A percentile compares a stretch with the other conserved stretches of the same genome.
phyloP scores from a whole-genome alignment of 768 basidiomycete genomes.

The Filobasidium wieringae region DNA sequence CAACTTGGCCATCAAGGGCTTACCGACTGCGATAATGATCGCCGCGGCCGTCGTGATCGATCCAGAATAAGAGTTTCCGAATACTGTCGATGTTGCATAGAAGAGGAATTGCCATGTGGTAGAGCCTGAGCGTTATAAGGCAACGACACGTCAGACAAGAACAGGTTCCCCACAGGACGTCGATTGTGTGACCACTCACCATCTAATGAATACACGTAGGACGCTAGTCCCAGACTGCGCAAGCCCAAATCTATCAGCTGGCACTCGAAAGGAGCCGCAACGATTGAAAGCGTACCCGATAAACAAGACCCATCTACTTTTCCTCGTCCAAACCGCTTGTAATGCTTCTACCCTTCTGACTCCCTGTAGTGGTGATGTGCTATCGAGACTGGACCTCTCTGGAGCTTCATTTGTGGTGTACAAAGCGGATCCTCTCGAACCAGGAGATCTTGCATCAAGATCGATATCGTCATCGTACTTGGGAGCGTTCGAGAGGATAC shows the following conservation, averaged over 20 bases:
- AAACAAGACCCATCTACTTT: conserved; percentile 53
- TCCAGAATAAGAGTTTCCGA: conserved; percentile 48
- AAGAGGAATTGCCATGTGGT: conserved; percentile 58
- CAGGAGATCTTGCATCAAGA: not conserved
- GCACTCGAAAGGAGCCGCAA: not conserved
- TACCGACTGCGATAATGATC: conserved; percentile 45
- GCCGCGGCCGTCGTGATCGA: conserved; percentile 46
- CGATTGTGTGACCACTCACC: conserved; percentile 20
- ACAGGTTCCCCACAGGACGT: not conserved
- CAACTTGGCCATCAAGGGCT: conserved; percentile 63
- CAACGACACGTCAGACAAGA: not conserved
- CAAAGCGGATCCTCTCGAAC: not conserved
- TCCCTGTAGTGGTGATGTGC: conserved; percentile 4
- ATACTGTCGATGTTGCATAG: conserved; percentile 49
- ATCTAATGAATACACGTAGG: conserved; percentile 68
- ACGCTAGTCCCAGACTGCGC: conserved; percentile 51
- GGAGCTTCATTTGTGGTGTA: not conserved
- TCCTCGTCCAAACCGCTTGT: conserved; percentile 41
- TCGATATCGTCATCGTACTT: not conserved
- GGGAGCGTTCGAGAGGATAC: not conserved
- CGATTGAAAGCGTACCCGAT: conserved; percentile 46
- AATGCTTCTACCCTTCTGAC: conserved; percentile 28
- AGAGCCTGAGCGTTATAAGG: conserved; percentile 32
- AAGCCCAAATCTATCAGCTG: not conserved
- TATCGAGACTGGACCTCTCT: not conserved